Base-by-base conservation (phyloP, 345 rosid genomes). In the Populus deltoides region DNA sequence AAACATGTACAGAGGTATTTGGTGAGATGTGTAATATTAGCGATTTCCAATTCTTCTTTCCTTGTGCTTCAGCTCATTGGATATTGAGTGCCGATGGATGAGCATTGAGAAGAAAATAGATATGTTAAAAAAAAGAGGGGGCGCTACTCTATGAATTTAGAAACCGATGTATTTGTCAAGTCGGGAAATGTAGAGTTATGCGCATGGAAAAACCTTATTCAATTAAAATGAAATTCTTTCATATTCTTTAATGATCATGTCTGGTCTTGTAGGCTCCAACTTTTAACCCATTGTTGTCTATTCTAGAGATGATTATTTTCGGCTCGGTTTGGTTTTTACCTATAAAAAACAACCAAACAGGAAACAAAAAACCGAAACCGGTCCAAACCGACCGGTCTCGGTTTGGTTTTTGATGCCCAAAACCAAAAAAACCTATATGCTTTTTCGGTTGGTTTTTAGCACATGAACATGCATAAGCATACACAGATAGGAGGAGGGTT, bases 11-110 rank as follows among this genome's bases (percentile, higher is more conserved):
- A 90, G 94, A 72, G 84, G 81, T 84, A 83, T 84, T 83, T 86
- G 89, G 87, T 87, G 97, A 85, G 90, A 87, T 86, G 85, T 91
- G 92, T 89, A 87, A 82, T 81, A 83, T 87, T 88, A 89, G 88
- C 62, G 81, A 83, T 85, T 51, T 86, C 70, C 69, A 77, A 81
- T 82, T 89, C 78, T 80, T 86, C 77, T 83, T 88, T 74, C 79
- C 73, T 80, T 69, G 83, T 86, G 86, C 80, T 80, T 83, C 73
- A 86, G 88, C 85, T 89, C 83, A 80, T 79, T 76, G 81, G 88
- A 80, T 68, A 65, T 61, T 77, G 83, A 79, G 43, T 75, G 69
- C 80, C 68, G 78, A 86, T 76, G 81, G 80, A 69, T 80, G 85
- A 85, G 85, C 89, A 81, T 78, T 72, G 39, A 59, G 31, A 86